Conservation (phyloP, 1,284 basidiomycete species). For the Cystobasidiaceae sp. region DNA sequence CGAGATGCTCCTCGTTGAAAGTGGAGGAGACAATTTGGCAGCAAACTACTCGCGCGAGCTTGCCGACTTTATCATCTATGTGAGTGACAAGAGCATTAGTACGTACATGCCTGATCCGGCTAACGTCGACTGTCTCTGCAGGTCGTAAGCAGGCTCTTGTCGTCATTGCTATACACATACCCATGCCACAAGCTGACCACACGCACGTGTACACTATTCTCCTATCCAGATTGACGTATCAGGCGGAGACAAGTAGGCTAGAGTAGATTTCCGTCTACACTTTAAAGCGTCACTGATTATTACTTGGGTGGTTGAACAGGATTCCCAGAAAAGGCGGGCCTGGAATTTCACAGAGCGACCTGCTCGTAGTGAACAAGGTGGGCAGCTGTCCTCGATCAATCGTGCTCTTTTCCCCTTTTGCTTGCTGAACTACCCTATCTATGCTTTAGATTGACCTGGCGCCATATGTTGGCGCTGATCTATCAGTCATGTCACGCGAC, state of each 20-base stretch:
- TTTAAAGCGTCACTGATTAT: too few species aligned
- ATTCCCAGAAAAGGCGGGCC: conserved; percentile 97
- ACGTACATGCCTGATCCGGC: too few species aligned
- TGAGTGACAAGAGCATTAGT: conserved; percentile 53
- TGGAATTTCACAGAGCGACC: conserved; percentile 79
- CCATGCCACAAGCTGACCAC: too few species aligned
- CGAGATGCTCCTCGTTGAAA: conserved; percentile 79
- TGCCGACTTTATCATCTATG: conserved; percentile 95
- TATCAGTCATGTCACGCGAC: conserved; percentile 92
- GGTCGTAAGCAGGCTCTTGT: conserved; percentile 31
- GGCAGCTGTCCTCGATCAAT: conserved; percentile 21
- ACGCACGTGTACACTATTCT: too few species aligned
- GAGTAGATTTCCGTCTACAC: too few species aligned
- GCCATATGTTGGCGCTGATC: conserved; percentile 82
- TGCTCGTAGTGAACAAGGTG: conserved; percentile 92
- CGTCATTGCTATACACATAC: too few species aligned
- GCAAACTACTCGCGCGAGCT: conserved; percentile 94
- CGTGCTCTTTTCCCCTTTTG: too few species aligned
- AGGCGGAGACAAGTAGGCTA: conserved; percentile 81
- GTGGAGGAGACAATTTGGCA: conserved; percentile 86
- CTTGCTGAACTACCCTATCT: neutral
- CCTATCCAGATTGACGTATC: conserved; percentile 57
- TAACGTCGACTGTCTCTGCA: neutral
- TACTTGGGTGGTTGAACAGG: too few species aligned
- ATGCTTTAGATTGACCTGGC: conserved; percentile 89